Percentiles rank a stretch among this genome's conserved stretches.
Evolutionary conservation across 2,329 filamentous ascomycete genomes (phyloP).

Genomic region (Penicillium concentricum): DNA sequence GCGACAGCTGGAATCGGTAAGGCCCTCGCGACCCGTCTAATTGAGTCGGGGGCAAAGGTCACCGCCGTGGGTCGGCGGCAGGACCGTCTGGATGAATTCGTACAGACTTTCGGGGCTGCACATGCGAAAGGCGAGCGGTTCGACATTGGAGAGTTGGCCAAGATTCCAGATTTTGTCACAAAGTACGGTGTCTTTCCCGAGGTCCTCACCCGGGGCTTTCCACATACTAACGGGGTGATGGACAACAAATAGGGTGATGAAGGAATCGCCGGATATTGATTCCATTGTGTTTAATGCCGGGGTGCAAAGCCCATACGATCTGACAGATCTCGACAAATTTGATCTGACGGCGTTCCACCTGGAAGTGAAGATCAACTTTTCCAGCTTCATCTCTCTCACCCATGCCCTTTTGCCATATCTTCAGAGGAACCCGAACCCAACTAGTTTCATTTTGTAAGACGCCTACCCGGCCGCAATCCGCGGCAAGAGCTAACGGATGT

Average conservation of each 20-base stretch:
- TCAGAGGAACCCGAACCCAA: conserved; percentile 31
- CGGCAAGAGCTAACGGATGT: background rate
- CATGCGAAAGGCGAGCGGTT: conserved; percentile 45
- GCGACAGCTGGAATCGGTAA: conserved; percentile 56
- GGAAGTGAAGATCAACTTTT: conserved; percentile 53
- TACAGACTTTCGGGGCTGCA: conserved; percentile 43
- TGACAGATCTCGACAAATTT: background rate
- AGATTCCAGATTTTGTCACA: conserved; percentile 45
- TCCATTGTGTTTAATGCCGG: background rate
- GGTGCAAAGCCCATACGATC: background rate
- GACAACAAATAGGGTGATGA: background rate
- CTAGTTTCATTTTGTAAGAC: conserved; percentile 30
- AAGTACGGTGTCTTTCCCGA: background rate
- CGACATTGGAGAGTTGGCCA: conserved; percentile 49
- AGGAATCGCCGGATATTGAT: background rate
- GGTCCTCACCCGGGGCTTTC: background rate
- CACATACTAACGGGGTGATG: background rate
- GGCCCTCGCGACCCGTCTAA: conserved; percentile 49
- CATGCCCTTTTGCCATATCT: conserved; percentile 49
- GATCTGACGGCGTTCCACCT: conserved; percentile 45
- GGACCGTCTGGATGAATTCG: conserved; percentile 46
- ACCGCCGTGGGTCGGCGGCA: background rate
- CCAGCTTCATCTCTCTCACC: conserved; percentile 46
- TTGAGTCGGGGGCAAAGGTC: background rate
- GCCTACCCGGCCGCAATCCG: background rate